A percentile compares a stretch with the other conserved stretches of the same genome.
Evolutionary conservation across 116 monocot genomes (phyloP).

Genomic region (Cymodocea nodosa): DNA sequence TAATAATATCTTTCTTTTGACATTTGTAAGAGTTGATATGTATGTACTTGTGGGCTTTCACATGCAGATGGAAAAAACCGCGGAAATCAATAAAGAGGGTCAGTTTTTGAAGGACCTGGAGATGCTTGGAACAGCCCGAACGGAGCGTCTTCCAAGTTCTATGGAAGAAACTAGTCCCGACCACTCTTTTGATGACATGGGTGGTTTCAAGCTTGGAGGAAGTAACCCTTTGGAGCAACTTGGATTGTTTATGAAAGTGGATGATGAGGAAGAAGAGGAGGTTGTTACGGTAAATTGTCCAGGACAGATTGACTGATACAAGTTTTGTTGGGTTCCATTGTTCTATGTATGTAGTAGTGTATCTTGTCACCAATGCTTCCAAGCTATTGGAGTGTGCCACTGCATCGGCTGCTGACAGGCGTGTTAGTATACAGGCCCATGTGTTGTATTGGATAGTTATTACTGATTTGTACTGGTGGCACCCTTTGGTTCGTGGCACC

Average conservation of each 20-base stretch:
- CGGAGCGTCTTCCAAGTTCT: conserved; percentile 32
- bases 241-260: conserved; percentile 72
- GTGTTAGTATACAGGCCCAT: too few relatives aligned
- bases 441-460: too few relatives aligned
- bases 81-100: conserved; percentile 64
- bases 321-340: not conserved
- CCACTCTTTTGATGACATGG: conserved; percentile 42
- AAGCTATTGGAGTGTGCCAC: not conserved
- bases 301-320: conserved; percentile 47
- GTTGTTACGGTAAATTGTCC: conserved; percentile 19
- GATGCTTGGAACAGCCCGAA: conserved; percentile 57
- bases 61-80: conserved; percentile 80
- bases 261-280: conserved; percentile 79
- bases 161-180: conserved; percentile 51
- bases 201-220: conserved; percentile 40
- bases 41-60: not conserved
- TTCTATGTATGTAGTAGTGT: not conserved
- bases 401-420: too few relatives aligned
- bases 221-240: conserved; percentile 78
- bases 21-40: not conserved
- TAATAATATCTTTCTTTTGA: not conserved
- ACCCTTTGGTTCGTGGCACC: too few relatives aligned
- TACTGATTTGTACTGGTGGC: too few relatives aligned
- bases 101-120: conserved; percentile 64
- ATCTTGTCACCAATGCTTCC: not conserved